Base-by-base conservation (phyloP, 1,284 basidiomycete genomes). In the Boletellus deceptivus region DNA sequence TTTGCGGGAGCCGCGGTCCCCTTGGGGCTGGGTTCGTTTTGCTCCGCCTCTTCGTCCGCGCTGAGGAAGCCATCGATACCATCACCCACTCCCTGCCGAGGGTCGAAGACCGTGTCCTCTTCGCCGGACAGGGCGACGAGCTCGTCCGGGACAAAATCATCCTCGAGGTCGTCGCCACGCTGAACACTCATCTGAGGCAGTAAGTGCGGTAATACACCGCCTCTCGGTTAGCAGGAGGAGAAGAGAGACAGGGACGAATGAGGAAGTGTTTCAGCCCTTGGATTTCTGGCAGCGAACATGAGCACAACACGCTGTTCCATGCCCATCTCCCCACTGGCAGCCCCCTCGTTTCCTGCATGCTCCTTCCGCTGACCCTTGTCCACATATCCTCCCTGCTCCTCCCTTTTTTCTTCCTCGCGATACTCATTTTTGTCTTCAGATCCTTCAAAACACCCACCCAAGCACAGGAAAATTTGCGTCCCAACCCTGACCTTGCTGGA, bases 131-230 rank as follows among this genome's bases (percentile, higher is more conserved):
- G 67, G 1, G 80, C 82, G 1, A 89, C 78, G 20, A 80, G 71
- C 44, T 86, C 84, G 57, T 92, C 89, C 27, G 78, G 77, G 37
- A 87, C 73, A 63, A 88, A 89, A 60, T 91, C 87, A 62, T 92
- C 89, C 39, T 86, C 86, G 17, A 92, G 75, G 71, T 88, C 87
- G 73, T 93, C 91, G 39, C 85, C 86, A 49, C 72, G 67, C 55
- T 68, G 68, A 43, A 49, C 63, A 55, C 55, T 60, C 70, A 74
- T 71, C 69, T 68, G 22, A 64, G 63, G 9, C 31, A 31, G 10
- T 2, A 31, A 31, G 29, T 31, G 29, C 27, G 10, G 27, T 29
- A 11, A 11, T 29, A 11, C 27, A 29, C 27, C 27, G 27, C 29
- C 29, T 31, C 13, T 35, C 34, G 34, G 34, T n/a, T 35, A 31